Percentiles rank a stretch among this genome's conserved stretches.
These are phyloP conservation scores for Meredithiella fracta DNA, from an alignment of 2,329 filamentous ascomycete genomes.

Conservation along the genomic window DNA sequence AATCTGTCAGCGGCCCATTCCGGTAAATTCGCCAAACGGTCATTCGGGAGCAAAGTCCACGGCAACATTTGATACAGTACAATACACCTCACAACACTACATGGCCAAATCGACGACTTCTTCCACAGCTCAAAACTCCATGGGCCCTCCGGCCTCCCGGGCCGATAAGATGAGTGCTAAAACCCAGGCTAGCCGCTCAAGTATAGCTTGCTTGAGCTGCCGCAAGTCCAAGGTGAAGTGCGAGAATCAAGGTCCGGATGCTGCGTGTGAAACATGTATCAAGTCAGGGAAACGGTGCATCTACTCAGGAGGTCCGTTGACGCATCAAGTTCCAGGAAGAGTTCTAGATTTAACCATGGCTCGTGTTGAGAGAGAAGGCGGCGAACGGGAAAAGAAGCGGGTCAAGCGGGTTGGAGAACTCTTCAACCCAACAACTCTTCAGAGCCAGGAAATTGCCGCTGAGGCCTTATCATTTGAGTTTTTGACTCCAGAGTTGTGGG, in stretches of 20 bases:
- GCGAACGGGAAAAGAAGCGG: constrained; percentile 33
- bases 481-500: constrained; percentile 49
- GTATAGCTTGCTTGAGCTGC: constrained; percentile 62
- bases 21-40: neutral
- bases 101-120: neutral
- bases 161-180: constrained; percentile 8
- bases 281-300: constrained; percentile 29
- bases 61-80: neutral
- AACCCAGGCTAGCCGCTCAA: constrained; percentile 38
- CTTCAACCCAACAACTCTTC: constrained; percentile 24
- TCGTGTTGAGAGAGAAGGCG: constrained; percentile 26
- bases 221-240: constrained; percentile 76
- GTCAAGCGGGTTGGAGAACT: constrained; percentile 29
- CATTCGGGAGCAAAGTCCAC: neutral
- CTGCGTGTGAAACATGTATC: constrained; percentile 59
- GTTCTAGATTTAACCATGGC: constrained; percentile 51
- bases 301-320: neutral
- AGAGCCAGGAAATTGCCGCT: constrained; percentile 27
- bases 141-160: constrained; percentile 28
- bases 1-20: neutral
- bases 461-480: constrained; percentile 46
- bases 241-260: constrained; percentile 57
- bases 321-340: constrained; percentile 27
- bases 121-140: constrained; percentile 12
- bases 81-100: neutral